Base-by-base conservation (phyloP, 2,329 filamentous ascomycete genomes). In the Ophiostoma tasmaniense region DNA sequence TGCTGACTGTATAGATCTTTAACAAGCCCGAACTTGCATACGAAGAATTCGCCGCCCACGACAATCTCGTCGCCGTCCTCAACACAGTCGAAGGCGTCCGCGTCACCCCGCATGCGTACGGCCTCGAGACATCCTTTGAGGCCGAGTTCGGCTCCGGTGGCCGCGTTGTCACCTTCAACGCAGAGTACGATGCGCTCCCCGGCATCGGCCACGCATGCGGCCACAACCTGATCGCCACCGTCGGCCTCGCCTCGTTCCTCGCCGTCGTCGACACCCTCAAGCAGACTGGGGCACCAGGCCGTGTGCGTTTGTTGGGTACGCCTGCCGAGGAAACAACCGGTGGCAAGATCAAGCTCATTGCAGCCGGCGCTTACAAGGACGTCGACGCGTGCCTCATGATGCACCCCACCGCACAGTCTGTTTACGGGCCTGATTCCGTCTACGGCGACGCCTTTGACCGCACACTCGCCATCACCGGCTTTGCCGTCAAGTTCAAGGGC, bases 11-110 rank as follows among this genome's bases (percentile, higher is more conserved):
- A 35, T 30, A 73, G 68, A 74, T 80, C 11, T 77, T 80, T 66
- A 77, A 84, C 67, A 77, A 84, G 67, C 84, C 84, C 0, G 84
- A 86, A 73, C 75, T 82, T 0, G 80, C 77, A 1, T 86, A 80
- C 72, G 72, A 84, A 65, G 84, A 86, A 72, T 75, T 79, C 72
- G 77, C 76, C 13, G 84, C 84, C 3, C 83, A 85, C 71, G 79
- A 84, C 52, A 78, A 77, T 3, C 80, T 86, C 64, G 79, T 79
- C n/a, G 72, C 75, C 3, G 78, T 83, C 50, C 76, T 85, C 0
- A 76, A 81, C 66, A 70, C 73, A 1, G 77, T 79, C 2, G 55
- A 67, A 13, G 83, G 81, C 0, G 82, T 81, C 71, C 69, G 72
- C 0, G 82, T 85, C 8, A 81, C 76, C 2, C 79, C 79, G 1